Conservation (phyloP, 768 basidiomycete species). For the Fomitopsis serialis region DNA sequence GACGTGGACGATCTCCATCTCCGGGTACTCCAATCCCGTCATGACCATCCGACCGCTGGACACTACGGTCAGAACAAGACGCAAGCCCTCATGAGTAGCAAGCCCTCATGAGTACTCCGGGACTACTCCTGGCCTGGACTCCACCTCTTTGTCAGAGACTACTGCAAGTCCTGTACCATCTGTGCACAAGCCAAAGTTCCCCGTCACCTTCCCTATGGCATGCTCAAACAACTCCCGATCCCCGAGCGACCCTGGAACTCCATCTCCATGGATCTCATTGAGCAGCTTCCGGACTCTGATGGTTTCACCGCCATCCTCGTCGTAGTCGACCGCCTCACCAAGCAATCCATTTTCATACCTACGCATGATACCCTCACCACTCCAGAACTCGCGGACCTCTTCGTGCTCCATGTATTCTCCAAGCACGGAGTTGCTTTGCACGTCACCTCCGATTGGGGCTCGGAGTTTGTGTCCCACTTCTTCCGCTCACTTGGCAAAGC, state of each 20-base stretch:
- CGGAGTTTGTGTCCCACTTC: slow-evolving; percentile 10
- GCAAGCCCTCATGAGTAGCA: slow-evolving; percentile 24
- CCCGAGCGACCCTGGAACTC: slow-evolving; percentile 10
- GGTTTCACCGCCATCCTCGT: slow-evolving; percentile 16
- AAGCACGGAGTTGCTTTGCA: slow-evolving; percentile 11
- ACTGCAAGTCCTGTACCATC: slow-evolving; percentile 25
- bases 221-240: slow-evolving; percentile 29
- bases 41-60: slow-evolving; percentile 33
- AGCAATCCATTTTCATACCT: slow-evolving; percentile 3
- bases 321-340: slow-evolving; percentile 12
- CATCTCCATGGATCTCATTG: slow-evolving; percentile 23
- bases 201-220: slow-evolving; percentile 22
- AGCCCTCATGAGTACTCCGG: too few species aligned
- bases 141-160: slow-evolving; percentile 20
- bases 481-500: slow-evolving; percentile 2
- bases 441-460: slow-evolving; percentile 15
- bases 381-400: slow-evolving; percentile 3
- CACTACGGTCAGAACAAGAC: slow-evolving; percentile 36
- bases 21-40: slow-evolving; percentile 26
- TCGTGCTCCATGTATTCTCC: slow-evolving; percentile 5
- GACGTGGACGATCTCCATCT: slow-evolving; percentile 16
- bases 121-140: slow-evolving; percentile 38
- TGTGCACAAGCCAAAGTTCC: slow-evolving; percentile 25
- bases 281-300: slow-evolving; percentile 9
- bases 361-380: slow-evolving; percentile 1